Evolutionary conservation across 169 alveolate genomes (phyloP).

Genomic region (Theileria parva): DNA sequence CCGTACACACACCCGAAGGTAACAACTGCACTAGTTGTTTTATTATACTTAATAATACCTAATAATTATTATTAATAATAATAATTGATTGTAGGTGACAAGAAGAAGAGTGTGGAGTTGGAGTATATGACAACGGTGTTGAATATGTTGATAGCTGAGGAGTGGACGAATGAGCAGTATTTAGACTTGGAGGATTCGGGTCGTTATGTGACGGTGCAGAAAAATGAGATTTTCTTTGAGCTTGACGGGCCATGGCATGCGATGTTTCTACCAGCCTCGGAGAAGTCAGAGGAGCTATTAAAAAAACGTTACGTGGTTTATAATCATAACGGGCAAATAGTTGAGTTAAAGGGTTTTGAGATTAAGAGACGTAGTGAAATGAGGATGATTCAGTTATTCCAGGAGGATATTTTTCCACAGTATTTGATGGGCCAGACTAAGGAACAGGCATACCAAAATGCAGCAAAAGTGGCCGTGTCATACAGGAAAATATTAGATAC

Average conservation of each 20-base stretch:
- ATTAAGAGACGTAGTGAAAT: constrained; percentile 98
- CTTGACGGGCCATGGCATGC: constrained; percentile 99
- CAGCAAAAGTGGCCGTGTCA: constrained; percentile 90
- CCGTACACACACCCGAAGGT: constrained; percentile 28
- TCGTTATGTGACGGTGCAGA: constrained; percentile 79
- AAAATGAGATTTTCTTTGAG: constrained; percentile 96
- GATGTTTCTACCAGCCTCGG: constrained; percentile 97
- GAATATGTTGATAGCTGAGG: constrained; percentile 90
- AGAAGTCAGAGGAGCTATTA: constrained; percentile 92
- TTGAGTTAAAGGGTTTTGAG: constrained; percentile 96
- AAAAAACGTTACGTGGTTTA: constrained; percentile 96
- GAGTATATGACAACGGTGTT: constrained; percentile 94
- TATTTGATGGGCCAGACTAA: constrained; percentile 91
- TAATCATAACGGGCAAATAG: constrained; percentile 88
- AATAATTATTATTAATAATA: constrained; percentile 14
- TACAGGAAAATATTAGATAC: constrained; percentile 89
- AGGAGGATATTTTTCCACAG: constrained; percentile 94
- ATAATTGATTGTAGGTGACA: not conserved
- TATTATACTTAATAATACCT: not conserved
- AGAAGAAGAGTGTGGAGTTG: constrained; percentile 63
- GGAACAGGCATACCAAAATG: constrained; percentile 92
- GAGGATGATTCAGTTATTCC: constrained; percentile 93
- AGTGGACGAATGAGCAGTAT: constrained; percentile 94
- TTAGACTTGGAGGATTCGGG: constrained; percentile 79
- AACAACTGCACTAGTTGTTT: not conserved